Percentiles rank a stretch among this genome's conserved stretches.
Conservation (phyloP, 2,329 filamentous ascomycete genomes). For the Fusarium sp. region DNA sequence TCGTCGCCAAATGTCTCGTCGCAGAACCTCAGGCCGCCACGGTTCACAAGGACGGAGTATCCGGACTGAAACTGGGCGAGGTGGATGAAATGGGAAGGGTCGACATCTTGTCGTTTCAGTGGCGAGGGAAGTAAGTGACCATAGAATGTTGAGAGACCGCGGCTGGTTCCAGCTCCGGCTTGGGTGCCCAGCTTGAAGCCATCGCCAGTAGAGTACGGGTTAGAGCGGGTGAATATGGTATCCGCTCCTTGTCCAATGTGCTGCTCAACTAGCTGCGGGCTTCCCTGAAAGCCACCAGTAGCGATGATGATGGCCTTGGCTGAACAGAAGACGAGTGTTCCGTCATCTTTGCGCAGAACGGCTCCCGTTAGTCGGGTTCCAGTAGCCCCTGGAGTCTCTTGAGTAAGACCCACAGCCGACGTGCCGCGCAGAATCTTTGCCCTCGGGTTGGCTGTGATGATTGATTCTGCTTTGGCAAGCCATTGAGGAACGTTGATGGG, state of each 20-base stretch:
- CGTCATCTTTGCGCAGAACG: conserved; percentile 3
- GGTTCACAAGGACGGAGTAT: conserved; percentile 19
- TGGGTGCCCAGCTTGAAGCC: conserved; percentile 18
- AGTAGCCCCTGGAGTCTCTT: not conserved
- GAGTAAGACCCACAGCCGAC: conserved; percentile 7
- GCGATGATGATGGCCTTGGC: conserved; percentile 21
- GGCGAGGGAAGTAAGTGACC: conserved; percentile 22
- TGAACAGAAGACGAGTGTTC: conserved; percentile 3
- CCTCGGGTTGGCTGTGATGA: conserved; percentile 4
- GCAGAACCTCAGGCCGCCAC: conserved; percentile 15
- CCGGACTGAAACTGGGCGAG: conserved; percentile 27
- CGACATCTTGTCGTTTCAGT: conserved; percentile 8
- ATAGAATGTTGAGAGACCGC: conserved; percentile 23
- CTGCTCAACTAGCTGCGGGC: conserved; percentile 10
- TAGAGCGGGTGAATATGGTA: conserved; percentile 24
- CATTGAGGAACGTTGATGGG: conserved; percentile 24
- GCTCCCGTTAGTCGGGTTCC: conserved; percentile 12
- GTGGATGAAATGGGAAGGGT: conserved; percentile 24
- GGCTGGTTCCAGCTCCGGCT: conserved; percentile 15
- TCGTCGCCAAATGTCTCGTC: conserved; percentile 28
- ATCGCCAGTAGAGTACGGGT: conserved; percentile 22
- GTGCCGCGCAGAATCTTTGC: conserved; percentile 6
- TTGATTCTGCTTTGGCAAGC: conserved; percentile 19
- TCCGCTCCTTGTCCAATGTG: conserved; percentile 18
- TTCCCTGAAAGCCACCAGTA: conserved; percentile 26